Evolutionary conservation across 192 early-diverging fungal genomes (phyloP), one percentile per base, ranked within the genome.

Genomic region (Irineochytrium annulatum): DNA sequence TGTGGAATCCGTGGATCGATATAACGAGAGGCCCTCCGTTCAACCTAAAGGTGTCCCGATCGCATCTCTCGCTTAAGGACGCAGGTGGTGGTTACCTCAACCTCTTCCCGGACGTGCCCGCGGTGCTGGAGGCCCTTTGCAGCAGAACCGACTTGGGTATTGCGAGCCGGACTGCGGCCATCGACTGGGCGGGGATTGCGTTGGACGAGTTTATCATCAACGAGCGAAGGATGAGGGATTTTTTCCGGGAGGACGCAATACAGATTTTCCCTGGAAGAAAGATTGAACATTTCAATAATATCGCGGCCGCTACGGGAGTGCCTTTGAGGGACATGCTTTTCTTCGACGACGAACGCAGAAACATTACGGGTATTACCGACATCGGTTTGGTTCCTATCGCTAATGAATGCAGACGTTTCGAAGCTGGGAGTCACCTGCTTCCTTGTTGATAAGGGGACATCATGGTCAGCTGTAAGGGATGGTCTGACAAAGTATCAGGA

Each of bases 1-100:
- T 49, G 11, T 49, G 46, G 46, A 22, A 8, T 49, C 46, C 46
- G 26, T 49, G 46, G 46, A 49, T 49, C 24, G 46, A 49, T 49
- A 24, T 24, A 22, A 49, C 46, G 5, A 22, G 26, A 8, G 46
- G 46, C 13, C 46, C 46, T 6, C 46, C 46, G 8, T 49, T 49
- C 22, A 8, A 41, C n/a, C n/a, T n/a, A n/a, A n/a, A n/a, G n/a
- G n/a, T n/a, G n/a, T n/a, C n/a, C n/a, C n/a, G n/a, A n/a, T n/a
- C n/a, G n/a, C n/a, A n/a, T n/a, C n/a, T n/a, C n/a, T n/a, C n/a
- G n/a, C n/a, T n/a, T n/a, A n/a, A n/a, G n/a, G n/a, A n/a, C n/a
- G n/a, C n/a, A n/a, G n/a, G n/a, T n/a, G n/a, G n/a, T n/a, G n/a
- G n/a, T n/a, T n/a, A n/a, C n/a, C n/a, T n/a, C n/a, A n/a, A n/a